Percentiles rank a stretch among this genome's conserved stretches.
These are phyloP conservation scores for Knufia petricola DNA, from an alignment of 2,329 filamentous ascomycete species.

Conservation along the genomic window DNA sequence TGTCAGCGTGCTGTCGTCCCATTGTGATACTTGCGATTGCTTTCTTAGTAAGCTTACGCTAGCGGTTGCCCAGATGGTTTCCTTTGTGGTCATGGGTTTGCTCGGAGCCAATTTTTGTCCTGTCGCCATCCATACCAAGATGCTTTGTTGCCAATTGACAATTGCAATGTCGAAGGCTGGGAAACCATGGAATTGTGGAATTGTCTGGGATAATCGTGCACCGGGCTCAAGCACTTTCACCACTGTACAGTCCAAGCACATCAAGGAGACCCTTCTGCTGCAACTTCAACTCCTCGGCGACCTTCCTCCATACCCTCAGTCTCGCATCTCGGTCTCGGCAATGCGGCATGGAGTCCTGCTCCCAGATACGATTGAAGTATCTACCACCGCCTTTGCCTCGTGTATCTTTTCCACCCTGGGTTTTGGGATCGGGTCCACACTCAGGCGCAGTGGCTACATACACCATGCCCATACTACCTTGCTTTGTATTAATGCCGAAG, in stretches of 20 bases:
- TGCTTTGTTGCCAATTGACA: too few relatives aligned
- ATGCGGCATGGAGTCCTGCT: conserved; percentile 8
- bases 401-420: background rate
- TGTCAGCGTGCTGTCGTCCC: too few relatives aligned
- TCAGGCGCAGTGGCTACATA: conserved; percentile 8
- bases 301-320: conserved; percentile 7
- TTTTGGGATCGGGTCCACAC: conserved; percentile 3
- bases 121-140: too few relatives aligned
- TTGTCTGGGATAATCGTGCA: too few relatives aligned
- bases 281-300: conserved; percentile 4
- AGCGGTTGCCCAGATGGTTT: too few relatives aligned
- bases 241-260: conserved; percentile 7
- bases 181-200: too few relatives aligned
- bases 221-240: background rate
- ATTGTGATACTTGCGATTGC: too few relatives aligned
- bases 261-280: conserved; percentile 4
- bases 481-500: conserved; percentile 3
- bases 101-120: conserved; percentile 4
- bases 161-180: too few relatives aligned
- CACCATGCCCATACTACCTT: conserved; percentile 7
- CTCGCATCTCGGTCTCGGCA: conserved; percentile 4
- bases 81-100: conserved; percentile 21
- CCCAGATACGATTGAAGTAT: conserved; percentile 8
- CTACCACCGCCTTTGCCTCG: conserved; percentile 3
- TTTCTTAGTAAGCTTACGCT: too few relatives aligned